Evolutionary conservation across 495 filamentous ascomycete genomes (phyloP), one percentile per base, ranked within the genome.

Genomic region (Penicillium parvum): DNA sequence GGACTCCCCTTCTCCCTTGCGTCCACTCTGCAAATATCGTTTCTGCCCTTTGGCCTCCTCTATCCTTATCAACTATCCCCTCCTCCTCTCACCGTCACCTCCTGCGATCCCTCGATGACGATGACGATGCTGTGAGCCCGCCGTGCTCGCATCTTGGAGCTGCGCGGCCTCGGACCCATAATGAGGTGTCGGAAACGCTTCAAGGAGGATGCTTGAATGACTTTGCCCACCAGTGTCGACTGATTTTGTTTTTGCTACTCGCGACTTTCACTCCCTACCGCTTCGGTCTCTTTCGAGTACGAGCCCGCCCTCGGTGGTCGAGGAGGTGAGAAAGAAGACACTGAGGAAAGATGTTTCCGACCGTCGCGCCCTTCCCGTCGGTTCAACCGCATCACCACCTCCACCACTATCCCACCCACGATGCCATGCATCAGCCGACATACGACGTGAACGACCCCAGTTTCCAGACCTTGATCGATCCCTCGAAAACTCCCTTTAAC

Each of bases 181-280:
- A 73, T 73, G 69, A 63, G 66, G 69, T 71, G 66, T 69, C 66
- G 68, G 59, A 73, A 72, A 69, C 68, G 68, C 22, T 68, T 65
- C 54, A 72, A 71, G 60, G 58, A 68, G 53, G 57, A 69, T 69
- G 66, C 61, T 65, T 62, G 62, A n/a, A 63, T 69, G 62, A 73
- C n/a, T n/a, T 52, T 61, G 34, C 40, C 41, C 50, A 55, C 48
- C 32, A 51, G 48, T 58, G n/a, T 40, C 52, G 45, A 58, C 49
- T 42, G 49, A 58, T 28, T 19, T 8, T 58, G 37, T 55, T 42
- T 51, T 46, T 44, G 61, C 41, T 54, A 25, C n/a, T 32, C 19
- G 26, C 32, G 20, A 37, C 38, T 37, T 22, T 28, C 28, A 30
- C 43, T 14, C 32, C 40, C 26, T 22, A 17, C 26, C 40, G 47